Base-by-base conservation (phyloP, 768 basidiomycete species). In the Hemileccinum rubropunctum region DNA sequence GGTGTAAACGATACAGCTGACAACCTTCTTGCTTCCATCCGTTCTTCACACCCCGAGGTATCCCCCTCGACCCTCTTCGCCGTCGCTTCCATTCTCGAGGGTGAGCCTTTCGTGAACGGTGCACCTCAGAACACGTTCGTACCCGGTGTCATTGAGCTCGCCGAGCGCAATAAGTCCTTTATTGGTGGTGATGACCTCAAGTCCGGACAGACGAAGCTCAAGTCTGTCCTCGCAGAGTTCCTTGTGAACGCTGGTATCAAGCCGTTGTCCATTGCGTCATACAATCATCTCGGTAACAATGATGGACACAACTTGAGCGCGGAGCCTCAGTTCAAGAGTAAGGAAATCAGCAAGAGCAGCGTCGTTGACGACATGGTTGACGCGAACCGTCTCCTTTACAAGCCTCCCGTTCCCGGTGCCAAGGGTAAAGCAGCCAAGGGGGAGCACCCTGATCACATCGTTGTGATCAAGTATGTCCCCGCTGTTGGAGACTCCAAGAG, bases 101-200 rank as follows among this genome's bases (percentile, higher is more conserved):
- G 88, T 49, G 84, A 87, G 64, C 93, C 95, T 17, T 99, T 95
- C 77, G 81, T 98, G 64, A 98, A 98, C 64, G 95, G 95, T 43
- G 94, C 95, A 10, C 95, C 95, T 6, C 95, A 98, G 79, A 99
- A 99, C 80, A 97, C 95, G 4, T 98, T 98, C 60, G 94, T 99
- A 21, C 95, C 95, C 0, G 95, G 95, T 56, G 86, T 87, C 60
- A 88, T 99, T 63, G 81, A 84, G 58, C 88, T 99, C 57, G 92
- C 95, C 36, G 95, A 98, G 76, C 80, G 84, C 54, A 73, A 88
- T 60, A 76, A 84, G 62, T 86, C 91, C 7, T 98, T 98, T 79
- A 97, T 99, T 60, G 95, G 91, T 40, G 95, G 95, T 32, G 95
- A 98, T 64, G 95, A 98, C 66, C 86, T 98, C 71, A 98, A 98